A percentile compares a stretch with the other conserved stretches of the same genome.
Conservation (phyloP, 768 basidiomycete species). For the Pleurotus cornucopiae region DNA sequence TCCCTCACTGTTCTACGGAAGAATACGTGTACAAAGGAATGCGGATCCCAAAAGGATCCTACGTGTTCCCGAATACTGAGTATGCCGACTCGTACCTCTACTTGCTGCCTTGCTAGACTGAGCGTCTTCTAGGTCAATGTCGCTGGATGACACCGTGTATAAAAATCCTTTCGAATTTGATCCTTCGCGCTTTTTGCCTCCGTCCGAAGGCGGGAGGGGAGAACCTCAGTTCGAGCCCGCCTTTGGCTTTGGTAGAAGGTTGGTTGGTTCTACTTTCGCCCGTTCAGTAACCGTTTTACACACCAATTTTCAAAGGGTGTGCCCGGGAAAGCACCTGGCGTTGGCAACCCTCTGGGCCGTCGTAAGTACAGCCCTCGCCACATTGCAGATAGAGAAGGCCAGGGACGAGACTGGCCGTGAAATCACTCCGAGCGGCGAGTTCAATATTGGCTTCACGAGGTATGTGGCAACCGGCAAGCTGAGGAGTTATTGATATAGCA, state of each 20-base stretch:
- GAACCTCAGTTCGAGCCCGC: neutral
- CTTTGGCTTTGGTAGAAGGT: neutral
- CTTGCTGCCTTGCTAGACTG: neutral
- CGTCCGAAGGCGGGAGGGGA: neutral
- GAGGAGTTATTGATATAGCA: too few relatives aligned
- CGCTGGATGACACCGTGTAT: neutral
- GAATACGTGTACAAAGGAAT: slow-evolving; percentile 20
- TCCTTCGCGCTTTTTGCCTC: neutral
- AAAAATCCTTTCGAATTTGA: neutral
- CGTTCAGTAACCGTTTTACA: neutral
- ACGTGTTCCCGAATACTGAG: slow-evolving; percentile 8
- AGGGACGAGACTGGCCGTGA: neutral
- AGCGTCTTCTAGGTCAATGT: neutral
- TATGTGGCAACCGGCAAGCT: neutral
- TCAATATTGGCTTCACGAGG: neutral
- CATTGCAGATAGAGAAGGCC: neutral
- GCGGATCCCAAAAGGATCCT: slow-evolving; percentile 18
- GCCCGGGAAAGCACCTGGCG: slow-evolving; percentile 40
- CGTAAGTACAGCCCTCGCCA: slow-evolving; percentile 16
- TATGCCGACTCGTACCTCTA: neutral
- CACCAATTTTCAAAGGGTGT: slow-evolving; percentile 19
- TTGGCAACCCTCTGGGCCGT: slow-evolving; percentile 31
- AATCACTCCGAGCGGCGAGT: neutral
- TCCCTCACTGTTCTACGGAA: slow-evolving; percentile 14
- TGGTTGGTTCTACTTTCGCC: neutral